A percentile compares a stretch with the other conserved stretches of the same genome.
These are phyloP conservation scores for Mortierella claussenii DNA, from an alignment of 192 early-diverging fungal species.

Conservation along the genomic window DNA sequence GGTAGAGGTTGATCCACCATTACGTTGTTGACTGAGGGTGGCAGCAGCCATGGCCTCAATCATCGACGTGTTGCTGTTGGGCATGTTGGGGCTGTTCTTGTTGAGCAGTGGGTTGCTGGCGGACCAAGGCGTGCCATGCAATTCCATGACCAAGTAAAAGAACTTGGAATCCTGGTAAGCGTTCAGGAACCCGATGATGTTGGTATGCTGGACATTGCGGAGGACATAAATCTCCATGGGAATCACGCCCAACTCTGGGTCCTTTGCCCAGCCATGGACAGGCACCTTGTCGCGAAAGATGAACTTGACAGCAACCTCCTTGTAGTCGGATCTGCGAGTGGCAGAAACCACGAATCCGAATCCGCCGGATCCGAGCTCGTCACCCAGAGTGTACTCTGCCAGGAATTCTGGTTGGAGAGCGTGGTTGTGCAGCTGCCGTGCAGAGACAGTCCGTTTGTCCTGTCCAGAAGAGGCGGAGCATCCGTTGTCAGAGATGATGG, in stretches of 20 bases:
- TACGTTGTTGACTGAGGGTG: slow-evolving; percentile 32
- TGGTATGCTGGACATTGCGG: slow-evolving; percentile 63
- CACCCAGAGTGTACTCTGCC: slow-evolving; percentile 54
- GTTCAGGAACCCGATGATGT: slow-evolving; percentile 72
- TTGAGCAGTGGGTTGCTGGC: slow-evolving; percentile 34
- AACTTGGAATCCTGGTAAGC: slow-evolving; percentile 56
- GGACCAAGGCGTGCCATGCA: slow-evolving; percentile 67
- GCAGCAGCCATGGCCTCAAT: slow-evolving; percentile 43
- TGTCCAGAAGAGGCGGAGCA: no score
- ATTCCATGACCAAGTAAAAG: slow-evolving; percentile 69
- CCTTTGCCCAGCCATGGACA: slow-evolving; percentile 57
- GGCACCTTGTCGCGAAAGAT: slow-evolving; percentile 69
- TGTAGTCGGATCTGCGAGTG: slow-evolving; percentile 55
- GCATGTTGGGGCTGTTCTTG: slow-evolving; percentile 11
- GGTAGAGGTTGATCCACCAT: slow-evolving; percentile 22
- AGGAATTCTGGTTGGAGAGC: slow-evolving; percentile 29
- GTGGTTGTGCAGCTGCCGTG: slow-evolving; percentile 27
- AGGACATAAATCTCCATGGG: slow-evolving; percentile 69
- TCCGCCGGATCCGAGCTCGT: slow-evolving; percentile 75
- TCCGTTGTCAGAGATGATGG: no score
- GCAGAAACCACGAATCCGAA: slow-evolving; percentile 77
- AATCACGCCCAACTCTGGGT: slow-evolving; percentile 56
- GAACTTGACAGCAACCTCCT: slow-evolving; percentile 81
- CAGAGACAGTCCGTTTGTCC: slow-evolving; percentile 34
- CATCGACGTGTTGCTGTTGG: not conserved